Base-by-base conservation (phyloP, 2,329 filamentous ascomycete species). In the Colletotrichum tanaceti region DNA sequence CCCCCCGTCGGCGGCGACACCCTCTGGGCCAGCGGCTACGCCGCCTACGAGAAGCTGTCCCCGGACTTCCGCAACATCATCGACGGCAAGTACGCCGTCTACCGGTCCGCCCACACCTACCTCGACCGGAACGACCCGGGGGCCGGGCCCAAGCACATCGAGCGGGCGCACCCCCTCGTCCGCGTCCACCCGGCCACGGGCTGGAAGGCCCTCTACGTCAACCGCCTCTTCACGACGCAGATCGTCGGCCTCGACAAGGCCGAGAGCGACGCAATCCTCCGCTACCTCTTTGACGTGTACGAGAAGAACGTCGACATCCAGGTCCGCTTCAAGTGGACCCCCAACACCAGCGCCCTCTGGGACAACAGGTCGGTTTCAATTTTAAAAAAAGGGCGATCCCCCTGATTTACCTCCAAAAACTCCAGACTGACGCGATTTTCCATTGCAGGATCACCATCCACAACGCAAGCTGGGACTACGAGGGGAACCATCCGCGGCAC, bases 401-500 rank as follows among this genome's bases (percentile, higher is more conserved):
- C n/a, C n/a, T n/a, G n/a, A n/a, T n/a, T n/a, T n/a, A n/a, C n/a
- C n/a, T n/a, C n/a, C n/a, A n/a, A 2, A 4, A 20, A 9, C 2
- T 4, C 11, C 24, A 70, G 5, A 71, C 38, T 22, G 5, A 60
- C 16, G 2, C 2, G 41, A 24, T 16, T 3, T n/a, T n/a, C n/a
- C n/a, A 4, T 24, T 24, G 3, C 1, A 88, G 88, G 46, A 90
- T 92, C 67, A 92, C 91, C 0, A 92, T 92, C 44, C 90, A 93
- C 72, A 92, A 91, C 70, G 90, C 90, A 0, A 90, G 87, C 73
- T 93, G 90, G 89, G 90, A 93, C 72, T 93, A 93, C 73, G 89
- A 87, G 41, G 89, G 89, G 1, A 83, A 80, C 22, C 83, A 92
- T 74, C 89, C 90, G 0, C 82, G 91, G 46, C 91, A 93, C 75